A percentile compares a stretch with the other conserved stretches of the same genome.
These are phyloP conservation scores for Lachnellula arida DNA, from an alignment of 2,329 filamentous ascomycete genomes.

Conservation along the genomic window DNA sequence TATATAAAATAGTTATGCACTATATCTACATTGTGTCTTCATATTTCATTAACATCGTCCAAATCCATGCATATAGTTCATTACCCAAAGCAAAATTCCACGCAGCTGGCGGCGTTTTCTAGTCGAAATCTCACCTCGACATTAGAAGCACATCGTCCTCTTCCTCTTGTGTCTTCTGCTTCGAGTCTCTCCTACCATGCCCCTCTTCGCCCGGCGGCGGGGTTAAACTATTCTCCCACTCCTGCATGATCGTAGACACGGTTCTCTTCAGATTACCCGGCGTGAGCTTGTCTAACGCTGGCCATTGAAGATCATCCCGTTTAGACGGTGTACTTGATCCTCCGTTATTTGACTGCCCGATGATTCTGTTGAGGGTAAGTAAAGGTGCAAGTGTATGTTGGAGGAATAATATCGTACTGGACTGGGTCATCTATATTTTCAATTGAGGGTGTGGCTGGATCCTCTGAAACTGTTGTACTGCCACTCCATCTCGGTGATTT, in stretches of 20 bases:
- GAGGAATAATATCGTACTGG: conserved; percentile 20
- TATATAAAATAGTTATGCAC: background rate
- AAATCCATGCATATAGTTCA: background rate
- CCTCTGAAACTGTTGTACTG: conserved; percentile 31
- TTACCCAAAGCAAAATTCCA: background rate
- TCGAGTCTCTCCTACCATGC: conserved; percentile 1
- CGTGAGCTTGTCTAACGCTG: conserved; percentile 43
- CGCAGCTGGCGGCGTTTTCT: background rate
- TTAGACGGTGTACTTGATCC: conserved; percentile 20
- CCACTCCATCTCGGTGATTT: conserved; percentile 60
- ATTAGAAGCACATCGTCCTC: conserved; percentile 26
- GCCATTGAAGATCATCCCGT: conserved; percentile 35
- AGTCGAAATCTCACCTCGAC: conserved; percentile 14
- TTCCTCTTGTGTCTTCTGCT: conserved; percentile 13
- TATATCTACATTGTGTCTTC: background rate
- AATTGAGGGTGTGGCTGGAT: conserved; percentile 26
- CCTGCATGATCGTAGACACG: conserved; percentile 80
- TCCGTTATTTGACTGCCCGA: conserved; percentile 13
- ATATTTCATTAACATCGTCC: conserved; percentile 6
- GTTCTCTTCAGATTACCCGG: conserved; percentile 74
- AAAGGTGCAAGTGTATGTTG: conserved; percentile 13
- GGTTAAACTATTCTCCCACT: conserved; percentile 80
- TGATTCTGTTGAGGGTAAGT: conserved; percentile 14
- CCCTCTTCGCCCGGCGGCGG: conserved; percentile 36
- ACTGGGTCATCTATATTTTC: conserved; percentile 19